Conservation (phyloP, 2,329 filamentous ascomycete genomes). For the Fusarium verticillioides region DNA sequence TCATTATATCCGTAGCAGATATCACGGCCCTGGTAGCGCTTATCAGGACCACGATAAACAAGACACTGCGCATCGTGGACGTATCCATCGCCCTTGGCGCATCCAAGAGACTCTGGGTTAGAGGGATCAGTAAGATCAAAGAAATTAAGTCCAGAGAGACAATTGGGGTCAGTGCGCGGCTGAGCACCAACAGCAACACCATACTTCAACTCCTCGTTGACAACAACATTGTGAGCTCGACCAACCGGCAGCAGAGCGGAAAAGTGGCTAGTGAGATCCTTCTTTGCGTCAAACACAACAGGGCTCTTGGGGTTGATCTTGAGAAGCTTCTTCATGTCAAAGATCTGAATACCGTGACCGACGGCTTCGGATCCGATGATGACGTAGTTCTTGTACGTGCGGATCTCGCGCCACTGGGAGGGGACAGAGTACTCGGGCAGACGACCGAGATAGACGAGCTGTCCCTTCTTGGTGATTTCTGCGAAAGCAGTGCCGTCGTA, state of each 20-base stretch:
- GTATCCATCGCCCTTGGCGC: constrained; percentile 65
- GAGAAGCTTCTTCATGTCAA: constrained; percentile 68
- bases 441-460: constrained; percentile 59
- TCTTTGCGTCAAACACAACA: constrained; percentile 47
- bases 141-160: constrained; percentile 65
- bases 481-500: constrained; percentile 62
- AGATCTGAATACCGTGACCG: constrained; percentile 71
- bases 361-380: constrained; percentile 58
- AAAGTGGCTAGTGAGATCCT: constrained; percentile 52
- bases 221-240: constrained; percentile 63
- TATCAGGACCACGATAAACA: constrained; percentile 63
- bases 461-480: constrained; percentile 57
- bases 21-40: constrained; percentile 58
- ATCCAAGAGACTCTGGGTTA: constrained; percentile 64
- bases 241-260: constrained; percentile 50
- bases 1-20: constrained; percentile 69
- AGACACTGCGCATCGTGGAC: constrained; percentile 71
- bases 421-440: constrained; percentile 55
- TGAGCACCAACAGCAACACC: constrained; percentile 57
- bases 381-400: constrained; percentile 51
- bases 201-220: constrained; percentile 59
- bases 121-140: constrained; percentile 66
- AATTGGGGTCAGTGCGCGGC: constrained; percentile 53
- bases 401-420: constrained; percentile 56
- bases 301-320: constrained; percentile 55